These are phyloP conservation scores for Eragrostis nindensis DNA, from an alignment of 176 grass and related monocot species.

Conservation along the genomic window DNA sequence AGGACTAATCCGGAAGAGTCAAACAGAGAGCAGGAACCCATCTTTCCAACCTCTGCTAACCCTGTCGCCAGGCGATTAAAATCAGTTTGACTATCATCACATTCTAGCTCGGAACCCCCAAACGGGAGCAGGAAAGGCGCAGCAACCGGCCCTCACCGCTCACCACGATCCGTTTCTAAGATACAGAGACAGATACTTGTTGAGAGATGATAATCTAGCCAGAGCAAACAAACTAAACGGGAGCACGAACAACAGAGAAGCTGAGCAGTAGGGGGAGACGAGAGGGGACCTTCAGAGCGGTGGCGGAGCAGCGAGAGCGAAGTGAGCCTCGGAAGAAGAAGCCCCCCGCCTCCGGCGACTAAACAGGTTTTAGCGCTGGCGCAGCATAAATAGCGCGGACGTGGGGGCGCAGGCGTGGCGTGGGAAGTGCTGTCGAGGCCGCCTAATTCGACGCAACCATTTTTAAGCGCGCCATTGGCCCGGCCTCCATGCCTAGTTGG, in stretches of 20 bases:
- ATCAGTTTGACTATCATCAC: background rate
- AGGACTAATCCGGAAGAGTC: background rate
- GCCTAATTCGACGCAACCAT: conserved; percentile 7
- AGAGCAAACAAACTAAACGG: background rate
- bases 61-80: background rate
- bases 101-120: background rate
- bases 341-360: conserved; percentile 19
- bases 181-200: no score
- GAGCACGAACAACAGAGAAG: background rate
- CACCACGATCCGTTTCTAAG: background rate
- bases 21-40: conserved; percentile 3
- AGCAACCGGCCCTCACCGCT: background rate
- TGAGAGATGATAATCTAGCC: background rate
- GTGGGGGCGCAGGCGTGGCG: background rate
- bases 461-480: background rate
- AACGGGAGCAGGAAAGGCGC: background rate
- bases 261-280: background rate
- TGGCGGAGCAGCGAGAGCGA: background rate
- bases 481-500: no score
- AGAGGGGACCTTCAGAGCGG: background rate
- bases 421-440: background rate
- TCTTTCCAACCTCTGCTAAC: background rate
- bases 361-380: background rate
- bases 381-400: conserved; percentile 28
- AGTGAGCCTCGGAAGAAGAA: background rate